Conservation (phyloP, 768 basidiomycete species). For the Russula emetica region DNA sequence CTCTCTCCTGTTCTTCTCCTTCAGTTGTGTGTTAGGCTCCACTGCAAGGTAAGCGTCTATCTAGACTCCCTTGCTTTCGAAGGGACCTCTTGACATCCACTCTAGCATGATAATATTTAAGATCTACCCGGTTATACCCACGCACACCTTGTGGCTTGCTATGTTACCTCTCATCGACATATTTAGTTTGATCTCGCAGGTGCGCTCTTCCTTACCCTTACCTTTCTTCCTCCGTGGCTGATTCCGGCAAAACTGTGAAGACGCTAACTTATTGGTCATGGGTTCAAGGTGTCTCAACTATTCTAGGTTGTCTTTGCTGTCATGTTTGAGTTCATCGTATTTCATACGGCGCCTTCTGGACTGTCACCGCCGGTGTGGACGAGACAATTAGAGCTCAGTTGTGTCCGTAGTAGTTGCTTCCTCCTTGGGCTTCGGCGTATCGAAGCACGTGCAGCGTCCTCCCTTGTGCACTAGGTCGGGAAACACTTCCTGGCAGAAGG, state of each 20-base stretch:
- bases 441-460: no score
- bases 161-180: conserved; percentile 49
- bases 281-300: no score
- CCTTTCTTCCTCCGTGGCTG: not conserved
- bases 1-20: conserved; percentile 60
- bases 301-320: no score
- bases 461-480: no score
- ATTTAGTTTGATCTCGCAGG: conserved; percentile 48
- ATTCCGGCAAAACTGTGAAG: not conserved
- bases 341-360: no score
- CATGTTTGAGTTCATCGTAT: no score
- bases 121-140: conserved; percentile 46
- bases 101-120: conserved; percentile 43
- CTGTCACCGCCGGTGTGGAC: no score
- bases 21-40: conserved; percentile 46
- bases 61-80: not conserved
- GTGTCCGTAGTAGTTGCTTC: no score
- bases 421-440: no score
- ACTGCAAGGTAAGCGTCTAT: conserved; percentile 31
- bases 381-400: no score
- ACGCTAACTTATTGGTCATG: no score
- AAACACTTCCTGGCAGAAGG: no score
- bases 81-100: not conserved
- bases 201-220: conserved; percentile 4
- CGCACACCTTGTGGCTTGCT: conserved; percentile 41